phyloP scores from a whole-genome alignment of 148 eudicot genomes.

The Linanthus parryae region DNA sequence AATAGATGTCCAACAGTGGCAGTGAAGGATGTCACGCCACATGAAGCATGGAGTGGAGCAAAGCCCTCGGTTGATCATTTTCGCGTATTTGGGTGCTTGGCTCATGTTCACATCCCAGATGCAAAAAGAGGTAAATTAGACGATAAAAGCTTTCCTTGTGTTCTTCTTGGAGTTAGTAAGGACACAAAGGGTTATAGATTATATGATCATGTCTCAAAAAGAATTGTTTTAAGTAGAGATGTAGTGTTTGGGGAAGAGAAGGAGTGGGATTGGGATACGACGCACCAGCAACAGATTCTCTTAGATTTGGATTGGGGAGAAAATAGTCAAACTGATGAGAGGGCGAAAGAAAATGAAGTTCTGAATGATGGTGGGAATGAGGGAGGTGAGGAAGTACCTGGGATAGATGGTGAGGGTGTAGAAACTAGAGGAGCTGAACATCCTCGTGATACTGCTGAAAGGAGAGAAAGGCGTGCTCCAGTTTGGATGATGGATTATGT shows the following conservation, averaged over 20 bases:
- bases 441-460: too few species aligned
- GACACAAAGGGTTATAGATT: neutral
- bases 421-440: too few species aligned
- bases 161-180: neutral
- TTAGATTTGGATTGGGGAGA: too few species aligned
- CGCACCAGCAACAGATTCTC: too few species aligned
- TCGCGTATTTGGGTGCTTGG: neutral
- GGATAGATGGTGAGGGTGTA: too few species aligned
- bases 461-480: neutral
- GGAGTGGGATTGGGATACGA: too few species aligned
- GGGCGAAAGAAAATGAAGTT: too few species aligned
- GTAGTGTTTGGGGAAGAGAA: too few species aligned
- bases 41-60: neutral
- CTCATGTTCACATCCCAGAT: neutral
- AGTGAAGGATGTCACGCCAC: neutral
- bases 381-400: too few species aligned
- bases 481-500: neutral
- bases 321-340: too few species aligned
- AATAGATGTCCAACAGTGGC: neutral
- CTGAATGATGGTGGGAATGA: too few species aligned
- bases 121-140: neutral
- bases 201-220: neutral
- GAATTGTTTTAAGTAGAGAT: too few species aligned
- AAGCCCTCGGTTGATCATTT: neutral
- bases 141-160: neutral